These are phyloP conservation scores for Boechera stricta DNA, from an alignment of 345 rosid species.

Conservation along the genomic window DNA sequence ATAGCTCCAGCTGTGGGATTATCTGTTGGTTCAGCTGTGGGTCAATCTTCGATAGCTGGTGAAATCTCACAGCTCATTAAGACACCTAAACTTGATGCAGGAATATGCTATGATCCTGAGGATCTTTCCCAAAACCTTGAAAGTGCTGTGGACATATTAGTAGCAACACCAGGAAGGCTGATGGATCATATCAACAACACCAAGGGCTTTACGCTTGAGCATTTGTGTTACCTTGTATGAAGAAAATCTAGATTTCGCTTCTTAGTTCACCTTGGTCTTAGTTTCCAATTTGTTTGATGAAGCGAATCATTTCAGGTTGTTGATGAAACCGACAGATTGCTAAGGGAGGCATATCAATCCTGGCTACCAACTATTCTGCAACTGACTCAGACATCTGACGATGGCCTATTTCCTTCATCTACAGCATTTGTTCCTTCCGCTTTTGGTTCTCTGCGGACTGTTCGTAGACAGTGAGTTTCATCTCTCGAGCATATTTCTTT, in stretches of 20 bases:
- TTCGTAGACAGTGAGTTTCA: slow-evolving; percentile 77
- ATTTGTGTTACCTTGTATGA: slow-evolving; percentile 91
- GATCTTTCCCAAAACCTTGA: slow-evolving; percentile 57
- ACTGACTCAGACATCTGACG: slow-evolving; percentile 51
- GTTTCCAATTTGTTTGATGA: not conserved
- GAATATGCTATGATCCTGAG: slow-evolving; percentile 83
- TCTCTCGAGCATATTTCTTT: not conserved
- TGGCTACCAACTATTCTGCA: slow-evolving; percentile 95
- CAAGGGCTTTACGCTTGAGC: slow-evolving; percentile 90
- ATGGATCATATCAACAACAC: slow-evolving; percentile 93
- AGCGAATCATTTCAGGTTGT: slow-evolving; percentile 67
- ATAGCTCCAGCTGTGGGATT: slow-evolving; percentile 93
- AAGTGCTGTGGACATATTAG: slow-evolving; percentile 87
- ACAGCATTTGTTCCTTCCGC: slow-evolving; percentile 43
- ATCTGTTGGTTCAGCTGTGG: slow-evolving; percentile 94
- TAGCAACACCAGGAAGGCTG: slow-evolving; percentile 99
- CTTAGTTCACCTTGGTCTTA: not conserved
- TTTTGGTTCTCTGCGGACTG: slow-evolving; percentile 72
- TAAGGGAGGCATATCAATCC: slow-evolving; percentile 91
- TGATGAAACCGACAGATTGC: slow-evolving; percentile 95
- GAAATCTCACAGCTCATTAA: slow-evolving; percentile 81
- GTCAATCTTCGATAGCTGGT: slow-evolving; percentile 88
- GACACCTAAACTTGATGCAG: slow-evolving; percentile 78
- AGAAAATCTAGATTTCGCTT: slow-evolving; percentile 6
- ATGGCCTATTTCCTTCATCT: slow-evolving; percentile 47